phyloP scores from a whole-genome alignment of 306 rosid genomes.

The Elaeagnus macrophylla region DNA sequence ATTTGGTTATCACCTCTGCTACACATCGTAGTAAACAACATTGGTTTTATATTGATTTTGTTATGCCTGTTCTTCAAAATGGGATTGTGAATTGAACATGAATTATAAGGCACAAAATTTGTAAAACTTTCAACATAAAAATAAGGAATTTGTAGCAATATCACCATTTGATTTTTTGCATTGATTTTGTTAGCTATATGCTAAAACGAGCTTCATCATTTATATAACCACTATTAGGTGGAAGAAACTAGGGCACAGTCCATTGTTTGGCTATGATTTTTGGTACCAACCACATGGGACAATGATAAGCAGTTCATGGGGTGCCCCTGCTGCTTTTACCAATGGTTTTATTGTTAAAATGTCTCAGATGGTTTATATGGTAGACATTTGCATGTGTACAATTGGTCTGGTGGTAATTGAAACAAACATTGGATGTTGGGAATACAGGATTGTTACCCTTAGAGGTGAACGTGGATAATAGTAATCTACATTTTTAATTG shows the following conservation, averaged over 20 bases:
- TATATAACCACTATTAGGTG: slow-evolving; percentile 39
- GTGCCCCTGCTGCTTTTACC: slow-evolving; percentile 84
- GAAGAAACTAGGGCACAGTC: slow-evolving; percentile 95
- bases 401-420: slow-evolving; percentile 92
- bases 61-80: too few species aligned
- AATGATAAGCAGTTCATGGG: slow-evolving; percentile 97
- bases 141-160: too few species aligned
- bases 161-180: too few species aligned
- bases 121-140: too few species aligned
- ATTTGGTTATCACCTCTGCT: too few species aligned
- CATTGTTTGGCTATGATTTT: slow-evolving; percentile 82
- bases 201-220: too few species aligned
- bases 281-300: slow-evolving; percentile 95
- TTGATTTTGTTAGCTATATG: too few species aligned
- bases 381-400: slow-evolving; percentile 77
- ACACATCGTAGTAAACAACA: too few species aligned
- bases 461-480: slow-evolving; percentile 39
- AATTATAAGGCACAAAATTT: too few species aligned
- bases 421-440: slow-evolving; percentile 90
- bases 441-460: slow-evolving; percentile 69
- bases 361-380: slow-evolving; percentile 75
- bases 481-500: neutral
- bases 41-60: too few species aligned
- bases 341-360: slow-evolving; percentile 71
- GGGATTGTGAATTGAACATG: too few species aligned